Evolutionary conservation across 1,284 basidiomycete species (phyloP).

Genomic region (Filobasidium uniguttulatum): DNA sequence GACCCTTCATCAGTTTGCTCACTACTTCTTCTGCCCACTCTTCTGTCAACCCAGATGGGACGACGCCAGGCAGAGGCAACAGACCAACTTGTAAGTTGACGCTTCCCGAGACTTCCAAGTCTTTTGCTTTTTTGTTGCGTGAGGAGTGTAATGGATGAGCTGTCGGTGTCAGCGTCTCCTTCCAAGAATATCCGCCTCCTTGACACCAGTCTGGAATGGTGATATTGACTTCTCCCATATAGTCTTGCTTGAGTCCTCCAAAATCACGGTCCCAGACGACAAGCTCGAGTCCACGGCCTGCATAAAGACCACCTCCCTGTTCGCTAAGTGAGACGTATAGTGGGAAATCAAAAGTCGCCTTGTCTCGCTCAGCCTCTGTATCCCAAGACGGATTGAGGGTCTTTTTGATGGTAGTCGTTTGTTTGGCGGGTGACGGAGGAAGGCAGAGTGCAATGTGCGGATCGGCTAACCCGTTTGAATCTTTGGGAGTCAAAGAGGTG

Average conservation of each 20-base stretch:
- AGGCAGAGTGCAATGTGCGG: slow-evolving; percentile 55
- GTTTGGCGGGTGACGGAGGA: slow-evolving; percentile 47
- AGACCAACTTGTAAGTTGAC: slow-evolving; percentile 67
- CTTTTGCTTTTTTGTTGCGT: slow-evolving; percentile 23
- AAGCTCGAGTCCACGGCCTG: slow-evolving; percentile 55
- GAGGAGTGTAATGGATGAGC: slow-evolving; percentile 52
- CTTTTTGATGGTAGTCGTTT: slow-evolving; percentile 67
- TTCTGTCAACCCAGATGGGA: not conserved
- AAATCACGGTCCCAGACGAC: slow-evolving; percentile 85
- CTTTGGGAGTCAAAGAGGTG: slow-evolving; percentile 39
- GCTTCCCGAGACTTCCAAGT: slow-evolving; percentile 43
- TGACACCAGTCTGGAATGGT: slow-evolving; percentile 63
- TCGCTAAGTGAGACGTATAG: slow-evolving; percentile 55
- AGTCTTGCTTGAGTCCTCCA: slow-evolving; percentile 58
- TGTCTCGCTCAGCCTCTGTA: slow-evolving; percentile 48
- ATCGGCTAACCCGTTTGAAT: slow-evolving; percentile 38
- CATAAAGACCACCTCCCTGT: slow-evolving; percentile 44
- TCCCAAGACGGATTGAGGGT: slow-evolving; percentile 50
- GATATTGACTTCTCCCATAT: slow-evolving; percentile 74
- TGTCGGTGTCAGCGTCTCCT: slow-evolving; percentile 35
- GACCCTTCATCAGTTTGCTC: not conserved
- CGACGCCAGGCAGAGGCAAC: slow-evolving; percentile 37
- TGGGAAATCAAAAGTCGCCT: slow-evolving; percentile 76
- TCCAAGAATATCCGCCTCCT: not conserved
- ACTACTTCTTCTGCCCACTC: slow-evolving; percentile 2